These are phyloP conservation scores for Yarrowia sp. DNA, from an alignment of 805 yeast species.

Conservation along the genomic window DNA sequence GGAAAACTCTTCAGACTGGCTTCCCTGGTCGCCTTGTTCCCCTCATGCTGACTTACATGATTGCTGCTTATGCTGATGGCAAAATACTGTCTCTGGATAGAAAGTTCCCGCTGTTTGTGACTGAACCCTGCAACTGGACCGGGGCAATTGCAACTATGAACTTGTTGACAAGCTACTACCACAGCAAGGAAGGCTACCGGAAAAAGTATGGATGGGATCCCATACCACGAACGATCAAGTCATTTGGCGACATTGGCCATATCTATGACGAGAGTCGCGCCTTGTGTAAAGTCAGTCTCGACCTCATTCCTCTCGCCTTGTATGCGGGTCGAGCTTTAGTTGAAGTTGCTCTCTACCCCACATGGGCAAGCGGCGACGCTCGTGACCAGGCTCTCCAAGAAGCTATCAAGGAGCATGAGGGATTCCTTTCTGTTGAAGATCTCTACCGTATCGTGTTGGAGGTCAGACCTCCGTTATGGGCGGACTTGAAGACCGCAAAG, in stretches of 20 bases:
- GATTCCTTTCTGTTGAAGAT: neutral
- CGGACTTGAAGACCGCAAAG: neutral
- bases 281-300: neutral
- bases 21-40: neutral
- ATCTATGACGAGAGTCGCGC: neutral
- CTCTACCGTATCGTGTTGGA: slow-evolving; percentile 1
- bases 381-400: neutral
- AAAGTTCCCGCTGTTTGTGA: neutral
- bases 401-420: neutral
- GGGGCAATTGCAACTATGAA: neutral
- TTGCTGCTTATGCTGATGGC: neutral
- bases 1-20: neutral
- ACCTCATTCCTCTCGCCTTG: neutral
- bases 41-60: neutral
- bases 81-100: neutral
- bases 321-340: neutral
- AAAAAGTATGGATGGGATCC: neutral
- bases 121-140: neutral
- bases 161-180: neutral
- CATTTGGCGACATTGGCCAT: neutral
- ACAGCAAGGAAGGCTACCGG: neutral
- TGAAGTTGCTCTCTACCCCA: neutral
- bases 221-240: neutral
- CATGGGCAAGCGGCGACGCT: neutral
- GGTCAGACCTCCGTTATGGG: neutral